Evolutionary conservation across 2,329 filamentous ascomycete genomes (phyloP), one percentile per base, ranked within the genome.

Genomic region (Calycina marina): DNA sequence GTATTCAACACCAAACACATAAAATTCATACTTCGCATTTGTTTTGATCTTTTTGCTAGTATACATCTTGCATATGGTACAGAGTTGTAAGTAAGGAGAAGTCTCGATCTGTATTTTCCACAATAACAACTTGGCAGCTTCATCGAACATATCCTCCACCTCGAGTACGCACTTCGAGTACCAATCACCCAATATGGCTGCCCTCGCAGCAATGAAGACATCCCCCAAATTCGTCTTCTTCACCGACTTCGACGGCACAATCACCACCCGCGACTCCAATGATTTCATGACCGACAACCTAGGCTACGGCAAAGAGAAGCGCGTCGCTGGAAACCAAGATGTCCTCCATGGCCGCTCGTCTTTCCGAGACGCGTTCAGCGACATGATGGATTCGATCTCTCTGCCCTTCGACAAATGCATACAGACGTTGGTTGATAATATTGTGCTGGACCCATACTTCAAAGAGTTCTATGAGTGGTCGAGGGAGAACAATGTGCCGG

Each of bases 161-260:
- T n/a, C n/a, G n/a, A n/a, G n/a, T n/a, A n/a, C n/a, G n/a, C n/a
- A n/a, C n/a, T n/a, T n/a, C n/a, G n/a, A n/a, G n/a, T n/a, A n/a
- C n/a, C n/a, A n/a, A n/a, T n/a, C n/a, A n/a, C n/a, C n/a, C 20
- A 22, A 22, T 9, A 22, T 22, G 20, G 20, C 48, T 26, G 53
- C 48, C 36, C 67, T 71, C 15, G 70, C 71, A 35, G 72, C 72
- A 27, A 59, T 77, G 55, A 62, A 62, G 48, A 73, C 65, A 36
- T 74, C 79, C 54, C 86, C 86, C 31, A 80, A 84, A 60, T 81
- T 83, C 63, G 86, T 98, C 64, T 94, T 98, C 70, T 96, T 96
- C 65, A 93, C 86, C 46, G 90, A 98, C 61, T 96, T 96, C 54
- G 90, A 98, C 59, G 90, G 90, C 50, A 96, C 86, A 33, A 88